Evolutionary conservation across 202 grass and related monocot species (phyloP).

Genomic region (Carex sylvatica): DNA sequence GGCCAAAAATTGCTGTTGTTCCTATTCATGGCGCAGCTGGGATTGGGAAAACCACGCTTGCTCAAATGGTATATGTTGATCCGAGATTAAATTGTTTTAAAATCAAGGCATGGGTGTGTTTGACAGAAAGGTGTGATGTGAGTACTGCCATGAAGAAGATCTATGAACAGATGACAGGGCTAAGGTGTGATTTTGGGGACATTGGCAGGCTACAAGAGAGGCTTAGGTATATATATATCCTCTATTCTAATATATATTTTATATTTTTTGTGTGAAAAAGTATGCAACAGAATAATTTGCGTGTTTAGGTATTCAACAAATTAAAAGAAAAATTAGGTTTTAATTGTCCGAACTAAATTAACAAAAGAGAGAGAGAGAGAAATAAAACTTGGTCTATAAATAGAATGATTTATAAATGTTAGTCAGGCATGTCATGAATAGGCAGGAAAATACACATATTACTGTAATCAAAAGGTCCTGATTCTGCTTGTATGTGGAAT

Average conservation of each 20-base stretch:
- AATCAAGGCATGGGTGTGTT: constrained; percentile 44
- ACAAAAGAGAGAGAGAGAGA: too few relatives aligned
- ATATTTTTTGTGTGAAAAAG: not conserved
- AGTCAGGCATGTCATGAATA: too few relatives aligned
- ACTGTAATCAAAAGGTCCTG: not conserved
- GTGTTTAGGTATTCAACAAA: too few relatives aligned
- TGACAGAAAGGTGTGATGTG: constrained; percentile 35
- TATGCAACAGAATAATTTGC: not conserved
- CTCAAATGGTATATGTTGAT: constrained; percentile 26
- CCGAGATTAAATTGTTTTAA: constrained; percentile 13
- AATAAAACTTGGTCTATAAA: too few relatives aligned
- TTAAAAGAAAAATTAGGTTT: too few relatives aligned
- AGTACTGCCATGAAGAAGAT: constrained; percentile 32
- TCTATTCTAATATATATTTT: not conserved
- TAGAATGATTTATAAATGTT: too few relatives aligned
- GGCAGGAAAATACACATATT: not conserved
- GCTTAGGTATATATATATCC: constrained; percentile 23
- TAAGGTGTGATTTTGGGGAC: constrained; percentile 28
- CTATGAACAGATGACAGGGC: constrained; percentile 25
- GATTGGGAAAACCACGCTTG: constrained; percentile 47
- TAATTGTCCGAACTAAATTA: too few relatives aligned
- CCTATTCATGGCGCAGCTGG: constrained; percentile 36
- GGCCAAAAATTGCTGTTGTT: constrained; percentile 23
- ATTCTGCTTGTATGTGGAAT: too few relatives aligned
- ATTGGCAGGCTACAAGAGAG: constrained; percentile 35